A percentile compares a stretch with the other conserved stretches of the same genome.
Evolutionary conservation across 345 rosid species (phyloP).

Genomic region (Anastatica hierochuntica): DNA sequence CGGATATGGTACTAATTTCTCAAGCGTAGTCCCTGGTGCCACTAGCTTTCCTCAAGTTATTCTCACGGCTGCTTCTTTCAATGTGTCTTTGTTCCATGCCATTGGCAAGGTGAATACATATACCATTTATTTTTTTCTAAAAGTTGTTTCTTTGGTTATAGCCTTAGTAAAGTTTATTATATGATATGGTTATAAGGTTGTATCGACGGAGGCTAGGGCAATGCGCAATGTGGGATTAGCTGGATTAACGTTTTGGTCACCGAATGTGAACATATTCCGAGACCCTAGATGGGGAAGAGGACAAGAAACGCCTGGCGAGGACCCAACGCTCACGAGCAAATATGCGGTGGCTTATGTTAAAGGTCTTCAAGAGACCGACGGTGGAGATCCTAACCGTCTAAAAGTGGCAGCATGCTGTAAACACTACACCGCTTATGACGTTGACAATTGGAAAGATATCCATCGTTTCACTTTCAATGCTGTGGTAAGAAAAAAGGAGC

Average conservation of each 20-base stretch:
- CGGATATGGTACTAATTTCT: constrained; percentile 51
- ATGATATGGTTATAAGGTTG: constrained; percentile 37
- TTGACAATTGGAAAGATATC: constrained; percentile 53
- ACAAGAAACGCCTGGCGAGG: constrained; percentile 94
- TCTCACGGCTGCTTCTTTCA: constrained; percentile 61
- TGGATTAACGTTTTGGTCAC: constrained; percentile 85
- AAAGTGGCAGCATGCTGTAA: constrained; percentile 78
- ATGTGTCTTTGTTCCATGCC: constrained; percentile 55
- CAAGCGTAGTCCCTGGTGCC: constrained; percentile 42
- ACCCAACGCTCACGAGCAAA: constrained; percentile 61
- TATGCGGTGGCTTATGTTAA: constrained; percentile 58
- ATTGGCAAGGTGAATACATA: constrained; percentile 58
- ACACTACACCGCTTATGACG: constrained; percentile 67
- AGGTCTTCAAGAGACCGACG: constrained; percentile 64
- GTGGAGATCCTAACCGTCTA: constrained; percentile 32
- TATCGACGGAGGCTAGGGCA: constrained; percentile 87
- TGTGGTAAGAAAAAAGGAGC: too few relatives aligned
- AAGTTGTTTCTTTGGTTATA: too few relatives aligned
- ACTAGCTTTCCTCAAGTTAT: constrained; percentile 86
- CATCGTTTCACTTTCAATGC: constrained; percentile 60
- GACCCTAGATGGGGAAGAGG: constrained; percentile 98
- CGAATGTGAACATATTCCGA: constrained; percentile 74
- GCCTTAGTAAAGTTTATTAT: neutral
- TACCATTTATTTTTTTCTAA: neutral
- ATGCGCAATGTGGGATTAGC: constrained; percentile 84